A percentile compares a stretch with the other conserved stretches of the same genome.
Conservation (phyloP, 768 basidiomycete species). For the Serendipita sp. region DNA sequence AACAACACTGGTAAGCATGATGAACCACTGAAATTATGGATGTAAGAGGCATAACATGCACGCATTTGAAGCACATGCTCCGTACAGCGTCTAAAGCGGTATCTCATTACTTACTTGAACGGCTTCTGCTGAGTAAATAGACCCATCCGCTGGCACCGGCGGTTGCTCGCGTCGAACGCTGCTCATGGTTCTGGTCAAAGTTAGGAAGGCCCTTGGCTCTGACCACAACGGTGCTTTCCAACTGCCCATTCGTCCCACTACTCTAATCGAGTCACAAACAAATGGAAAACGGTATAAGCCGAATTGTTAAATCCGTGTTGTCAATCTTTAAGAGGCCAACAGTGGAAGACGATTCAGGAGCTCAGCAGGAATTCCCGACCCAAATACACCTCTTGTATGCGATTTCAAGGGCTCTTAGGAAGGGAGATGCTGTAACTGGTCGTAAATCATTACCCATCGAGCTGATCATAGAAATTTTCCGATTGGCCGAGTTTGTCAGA, state of each 20-base stretch:
- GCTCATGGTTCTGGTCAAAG: slow-evolving; percentile 1
- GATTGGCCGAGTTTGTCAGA: background rate
- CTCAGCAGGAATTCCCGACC: background rate
- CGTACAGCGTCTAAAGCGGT: background rate
- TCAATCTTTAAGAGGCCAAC: background rate
- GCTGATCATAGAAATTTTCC: background rate
- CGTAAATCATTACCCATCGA: background rate
- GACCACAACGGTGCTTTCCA: no score
- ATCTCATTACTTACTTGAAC: background rate
- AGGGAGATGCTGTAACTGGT: background rate
- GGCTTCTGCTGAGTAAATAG: slow-evolving; percentile 1
- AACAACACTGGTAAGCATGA: background rate
- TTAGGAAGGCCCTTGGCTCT: background rate
- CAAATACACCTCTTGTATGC: background rate
- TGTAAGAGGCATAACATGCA: background rate
- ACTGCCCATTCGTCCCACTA: no score
- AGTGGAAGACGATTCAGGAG: background rate
- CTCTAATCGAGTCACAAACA: background rate
- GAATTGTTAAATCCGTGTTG: no score
- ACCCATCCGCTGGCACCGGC: background rate
- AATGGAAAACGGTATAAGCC: background rate
- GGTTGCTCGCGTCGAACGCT: background rate
- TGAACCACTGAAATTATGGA: background rate
- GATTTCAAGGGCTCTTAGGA: background rate
- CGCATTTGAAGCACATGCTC: background rate